phyloP scores from a whole-genome alignment of 441 rosid genomes.

The Hura crepitans region DNA sequence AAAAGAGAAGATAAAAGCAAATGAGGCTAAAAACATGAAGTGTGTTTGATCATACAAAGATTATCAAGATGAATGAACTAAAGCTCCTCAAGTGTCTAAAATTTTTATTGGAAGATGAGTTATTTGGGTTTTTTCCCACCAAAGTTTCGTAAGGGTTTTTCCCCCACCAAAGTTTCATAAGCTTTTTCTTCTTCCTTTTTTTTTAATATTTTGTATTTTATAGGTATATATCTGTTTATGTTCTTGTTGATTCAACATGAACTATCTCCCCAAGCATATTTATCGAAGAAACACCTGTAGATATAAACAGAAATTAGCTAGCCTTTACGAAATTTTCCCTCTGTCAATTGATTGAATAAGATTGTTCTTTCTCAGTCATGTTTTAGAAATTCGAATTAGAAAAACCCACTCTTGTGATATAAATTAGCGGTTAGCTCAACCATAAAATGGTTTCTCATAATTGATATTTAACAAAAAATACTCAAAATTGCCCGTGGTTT shows the following conservation, averaged over 20 bases:
- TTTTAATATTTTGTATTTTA: background rate
- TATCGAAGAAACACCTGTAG: background rate
- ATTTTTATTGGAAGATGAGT: background rate
- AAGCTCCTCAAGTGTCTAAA: too few species aligned
- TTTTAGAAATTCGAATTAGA: background rate
- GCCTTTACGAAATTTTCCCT: background rate
- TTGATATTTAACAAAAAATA: too few species aligned
- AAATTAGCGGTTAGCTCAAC: background rate
- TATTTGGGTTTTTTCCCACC: background rate
- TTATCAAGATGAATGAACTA: too few species aligned
- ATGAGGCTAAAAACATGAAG: background rate
- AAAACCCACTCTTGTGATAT: background rate
- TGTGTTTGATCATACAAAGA: background rate
- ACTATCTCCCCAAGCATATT: background rate
- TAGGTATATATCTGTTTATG: background rate
- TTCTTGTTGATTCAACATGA: background rate
- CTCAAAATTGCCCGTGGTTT: too few species aligned
- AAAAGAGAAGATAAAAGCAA: background rate
- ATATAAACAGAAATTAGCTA: background rate
- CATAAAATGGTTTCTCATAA: background rate
- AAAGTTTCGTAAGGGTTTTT: background rate
- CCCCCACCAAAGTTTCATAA: background rate
- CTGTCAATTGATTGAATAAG: background rate
- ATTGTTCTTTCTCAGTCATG: background rate
- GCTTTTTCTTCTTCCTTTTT: background rate